A percentile compares a stretch with the other conserved stretches of the same genome.
phyloP scores from a whole-genome alignment of 345 rosid genomes.

The Gossypium herbaceum region DNA sequence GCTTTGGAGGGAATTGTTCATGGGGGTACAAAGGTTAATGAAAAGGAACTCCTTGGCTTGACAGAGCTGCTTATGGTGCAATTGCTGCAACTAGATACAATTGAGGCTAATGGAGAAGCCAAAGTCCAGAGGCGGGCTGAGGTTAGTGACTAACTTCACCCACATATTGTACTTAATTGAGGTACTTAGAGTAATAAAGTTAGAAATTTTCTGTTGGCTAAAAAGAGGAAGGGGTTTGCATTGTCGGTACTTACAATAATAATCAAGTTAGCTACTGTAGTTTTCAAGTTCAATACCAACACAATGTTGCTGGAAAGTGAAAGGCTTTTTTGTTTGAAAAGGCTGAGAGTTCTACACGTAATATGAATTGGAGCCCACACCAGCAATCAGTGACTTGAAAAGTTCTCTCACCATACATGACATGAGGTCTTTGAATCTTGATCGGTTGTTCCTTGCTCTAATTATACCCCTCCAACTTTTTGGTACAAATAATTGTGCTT shows the following conservation, averaged over 20 bases:
- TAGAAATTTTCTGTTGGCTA: neutral
- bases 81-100: slow-evolving; percentile 45
- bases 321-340: slow-evolving; percentile 10
- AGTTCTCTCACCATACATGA: neutral
- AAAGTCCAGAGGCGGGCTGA: slow-evolving; percentile 45
- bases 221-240: neutral
- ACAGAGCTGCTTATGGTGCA: slow-evolving; percentile 44
- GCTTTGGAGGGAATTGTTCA: slow-evolving; percentile 32
- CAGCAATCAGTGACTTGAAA: slow-evolving; percentile 7
- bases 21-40: slow-evolving; percentile 32
- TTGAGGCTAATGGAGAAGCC: slow-evolving; percentile 47
- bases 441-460: neutral
- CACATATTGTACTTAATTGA: neutral
- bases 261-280: neutral
- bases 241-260: neutral
- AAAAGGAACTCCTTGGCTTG: slow-evolving; percentile 39
- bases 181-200: too few relatives aligned
- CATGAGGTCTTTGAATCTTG: neutral
- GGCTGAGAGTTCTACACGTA: slow-evolving; percentile 1
- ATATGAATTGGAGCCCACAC: slow-evolving; percentile 8
- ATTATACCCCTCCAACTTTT: neutral
- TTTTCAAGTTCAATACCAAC: slow-evolving; percentile 4
- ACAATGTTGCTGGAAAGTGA: slow-evolving; percentile 23
- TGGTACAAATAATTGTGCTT: neutral
- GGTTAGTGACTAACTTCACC: slow-evolving; percentile 23